phyloP scores from a whole-genome alignment of 2,329 filamentous ascomycete species.

The Cephalotrichum gorgonifer region DNA sequence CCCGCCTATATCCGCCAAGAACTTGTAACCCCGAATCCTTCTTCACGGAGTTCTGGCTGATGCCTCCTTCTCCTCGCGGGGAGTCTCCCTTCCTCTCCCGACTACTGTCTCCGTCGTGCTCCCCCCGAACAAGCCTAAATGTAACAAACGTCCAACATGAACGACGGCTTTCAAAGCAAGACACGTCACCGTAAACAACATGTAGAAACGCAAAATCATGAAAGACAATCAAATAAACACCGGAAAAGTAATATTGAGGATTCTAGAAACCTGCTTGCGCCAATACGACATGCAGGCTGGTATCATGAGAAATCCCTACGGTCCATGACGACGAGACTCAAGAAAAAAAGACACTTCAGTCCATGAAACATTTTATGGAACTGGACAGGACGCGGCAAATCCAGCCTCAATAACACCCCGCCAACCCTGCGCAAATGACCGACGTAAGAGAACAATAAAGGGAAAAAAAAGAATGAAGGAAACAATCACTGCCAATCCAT shows the following conservation, averaged over 20 bases:
- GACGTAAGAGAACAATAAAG: not conserved
- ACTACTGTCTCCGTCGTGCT: no score
- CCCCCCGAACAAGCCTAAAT: no score
- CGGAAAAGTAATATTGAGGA: constrained; percentile 2
- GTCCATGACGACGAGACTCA: constrained; percentile 3
- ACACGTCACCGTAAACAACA: not conserved
- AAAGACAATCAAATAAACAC: not conserved
- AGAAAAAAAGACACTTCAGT: constrained; percentile 2
- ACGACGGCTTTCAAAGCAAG: no score
- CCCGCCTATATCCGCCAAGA: no score
- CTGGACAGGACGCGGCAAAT: constrained; percentile 3
- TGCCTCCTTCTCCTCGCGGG: no score
- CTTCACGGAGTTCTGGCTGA: no score
- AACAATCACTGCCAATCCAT: constrained; percentile 4
- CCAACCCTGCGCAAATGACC: constrained; percentile 5
- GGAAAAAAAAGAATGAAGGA: not conserved
- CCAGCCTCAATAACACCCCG: constrained; percentile 4
- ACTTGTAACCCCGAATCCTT: no score
- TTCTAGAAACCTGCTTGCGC: constrained; percentile 5
- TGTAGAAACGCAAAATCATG: not conserved
- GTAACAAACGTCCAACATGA: no score
- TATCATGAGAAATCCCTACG: constrained; percentile 4
- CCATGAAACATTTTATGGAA: constrained; percentile 3
- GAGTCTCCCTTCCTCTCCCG: no score
- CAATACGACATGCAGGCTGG: constrained; percentile 5